Evolutionary conservation across 306 rosid species (phyloP), one percentile per base, ranked within the genome.

Genomic region (Acmispon strigosus): DNA sequence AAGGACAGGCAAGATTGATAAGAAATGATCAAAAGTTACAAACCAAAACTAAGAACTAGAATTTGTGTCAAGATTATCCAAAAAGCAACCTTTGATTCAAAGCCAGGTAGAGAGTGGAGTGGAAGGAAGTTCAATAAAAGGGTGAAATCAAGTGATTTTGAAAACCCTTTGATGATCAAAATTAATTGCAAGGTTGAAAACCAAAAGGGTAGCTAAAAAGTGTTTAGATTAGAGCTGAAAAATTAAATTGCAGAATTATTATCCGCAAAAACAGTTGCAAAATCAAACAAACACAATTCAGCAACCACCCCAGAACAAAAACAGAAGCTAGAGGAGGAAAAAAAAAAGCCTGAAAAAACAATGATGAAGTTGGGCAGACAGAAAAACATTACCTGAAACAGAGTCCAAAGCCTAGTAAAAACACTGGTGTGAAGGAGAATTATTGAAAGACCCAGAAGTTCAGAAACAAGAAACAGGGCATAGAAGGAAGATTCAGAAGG

Each of bases 351-450:
- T 11, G 8, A 37, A 0, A n/a, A 52, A 48, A 54, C 20, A 11
- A 55, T 15, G 41, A 70, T 45, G 8, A 43, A 27, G 34, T 24
- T 53, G 20, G 6, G 22, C 2, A n/a, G 18, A 70, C 19, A 12
- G 37, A 57, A 39, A 41, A 29, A 55, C 41, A 63, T n/a, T 66
- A 79, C 87, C 85, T 77, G 75, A 22, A 49, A 70, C 34, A 43
- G 37, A 57, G 42, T 22, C 18, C 53, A 67, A 68, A 19, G 5
- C 8, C 20, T 39, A 8, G 66, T 8, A 43, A n/a, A n/a, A n/a
- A n/a, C n/a, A n/a, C n/a, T n/a, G n/a, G 10, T 24, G 50, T 17
- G 50, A 69, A 6, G 32, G 37, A 56, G 52, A 62, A 74, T 8
- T 61, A 74, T 8, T 61, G 14, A 53, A 64, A 55, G 63, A 69